These are phyloP conservation scores for Leishmania martiniquensis DNA, from an alignment of 208 protist species.

Conservation along the genomic window DNA sequence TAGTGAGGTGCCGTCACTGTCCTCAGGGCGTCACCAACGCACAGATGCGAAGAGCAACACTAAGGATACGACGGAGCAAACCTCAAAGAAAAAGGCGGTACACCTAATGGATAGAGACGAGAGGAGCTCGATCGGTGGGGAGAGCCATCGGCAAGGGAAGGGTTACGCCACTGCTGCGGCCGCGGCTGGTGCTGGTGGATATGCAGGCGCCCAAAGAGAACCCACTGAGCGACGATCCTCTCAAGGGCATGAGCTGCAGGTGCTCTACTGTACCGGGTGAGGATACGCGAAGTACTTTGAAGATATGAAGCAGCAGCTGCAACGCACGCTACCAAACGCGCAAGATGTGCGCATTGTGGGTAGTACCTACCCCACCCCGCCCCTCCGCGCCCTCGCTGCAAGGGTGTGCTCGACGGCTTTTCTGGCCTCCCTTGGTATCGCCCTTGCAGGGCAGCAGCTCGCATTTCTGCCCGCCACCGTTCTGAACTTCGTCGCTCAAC, in stretches of 20 bases:
- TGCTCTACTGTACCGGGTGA: constrained; percentile 80
- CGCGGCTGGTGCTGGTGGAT: background rate
- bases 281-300: constrained; percentile 84
- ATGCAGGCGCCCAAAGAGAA: background rate
- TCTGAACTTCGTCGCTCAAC: constrained; percentile 33
- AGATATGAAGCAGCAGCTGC: constrained; percentile 49
- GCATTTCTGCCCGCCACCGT: constrained; percentile 35
- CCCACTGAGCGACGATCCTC: background rate
- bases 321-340: constrained; percentile 35
- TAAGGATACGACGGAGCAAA: constrained; percentile 20
- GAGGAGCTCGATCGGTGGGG: background rate
- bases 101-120: constrained; percentile 22
- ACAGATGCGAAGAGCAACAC: constrained; percentile 13
- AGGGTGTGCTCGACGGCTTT: constrained; percentile 42
- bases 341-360: constrained; percentile 47
- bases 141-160: background rate
- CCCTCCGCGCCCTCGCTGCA: constrained; percentile 31
- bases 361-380: constrained; percentile 53
- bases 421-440: constrained; percentile 40
- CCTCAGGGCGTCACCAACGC: background rate
- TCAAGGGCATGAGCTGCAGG: constrained; percentile 31
- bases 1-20: background rate
- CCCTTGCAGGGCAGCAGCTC: constrained; percentile 38
- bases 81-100: constrained; percentile 17
- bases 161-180: background rate